Evolutionary conservation across 208 protist species (phyloP), one percentile per base, ranked within the genome.

Genomic region (Novymonas esmeraldas): DNA sequence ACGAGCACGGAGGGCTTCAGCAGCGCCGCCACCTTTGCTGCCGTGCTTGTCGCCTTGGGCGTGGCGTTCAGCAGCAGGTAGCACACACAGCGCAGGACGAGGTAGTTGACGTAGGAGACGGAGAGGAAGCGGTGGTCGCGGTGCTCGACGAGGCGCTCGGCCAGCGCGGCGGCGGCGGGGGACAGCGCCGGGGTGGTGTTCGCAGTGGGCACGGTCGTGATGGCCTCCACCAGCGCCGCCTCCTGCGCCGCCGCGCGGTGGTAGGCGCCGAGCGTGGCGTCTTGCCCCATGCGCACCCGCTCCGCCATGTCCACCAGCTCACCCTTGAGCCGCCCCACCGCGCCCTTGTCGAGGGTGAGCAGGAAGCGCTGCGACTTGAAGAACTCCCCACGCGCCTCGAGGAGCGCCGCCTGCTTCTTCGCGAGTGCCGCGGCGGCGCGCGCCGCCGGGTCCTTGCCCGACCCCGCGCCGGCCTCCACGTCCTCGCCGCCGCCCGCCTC

Each of bases 1-100:
- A 82, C 81, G 31, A 91, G 66, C 10, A 85, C 80, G 31, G 85
- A 82, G 1, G 93, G 93, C 76, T 97, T 97, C 57, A 96, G 46
- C 31, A 94, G 59, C 16, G 85, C 80, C 0, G 85, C 82, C 45
- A 96, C 87, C 77, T 94, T 91, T 28, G 59, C 79, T 33, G 87
- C 73, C 0, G 88, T 87, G 51, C 77, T 73, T 1, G 79, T 92
- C 20, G 82, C 36, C 63, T 84, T 89, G 2, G 90, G 90, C 0
- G 87, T 92, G 31, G 82, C 73, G 51, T 90, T 78, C 33, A 90
- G 74, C 34, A 95, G 70, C 5, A 93, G 58, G 52, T 95, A 95
- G 70, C 86, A 93, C 57, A 90, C 56, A 54, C 84, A 86, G 22
- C 87, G 86, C 44, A 93, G 56, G 10, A 90, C 74, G 31, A 81